Evolutionary conservation across 345 rosid species (phyloP).

Genomic region (Dipteronia dyeriana): DNA sequence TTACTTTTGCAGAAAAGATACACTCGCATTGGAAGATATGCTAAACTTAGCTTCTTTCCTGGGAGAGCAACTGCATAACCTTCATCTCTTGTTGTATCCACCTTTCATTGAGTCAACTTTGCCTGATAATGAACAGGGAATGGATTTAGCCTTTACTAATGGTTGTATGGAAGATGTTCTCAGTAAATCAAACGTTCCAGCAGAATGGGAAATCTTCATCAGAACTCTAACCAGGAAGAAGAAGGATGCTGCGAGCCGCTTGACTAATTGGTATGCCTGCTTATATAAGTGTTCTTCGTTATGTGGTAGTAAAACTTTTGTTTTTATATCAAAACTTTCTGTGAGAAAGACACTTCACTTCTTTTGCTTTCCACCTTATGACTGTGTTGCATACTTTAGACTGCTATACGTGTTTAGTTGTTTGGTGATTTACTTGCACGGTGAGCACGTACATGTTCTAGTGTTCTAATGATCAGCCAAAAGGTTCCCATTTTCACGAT

Average conservation of each 20-base stretch:
- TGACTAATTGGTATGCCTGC: slow-evolving; percentile 60
- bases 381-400: neutral
- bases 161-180: slow-evolving; percentile 29
- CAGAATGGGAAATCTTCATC: slow-evolving; percentile 69
- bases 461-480: neutral
- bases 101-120: slow-evolving; percentile 40
- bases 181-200: slow-evolving; percentile 43
- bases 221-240: slow-evolving; percentile 52
- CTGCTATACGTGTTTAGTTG: neutral
- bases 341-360: neutral
- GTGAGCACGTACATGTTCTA: neutral
- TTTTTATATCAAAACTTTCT: neutral
- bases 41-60: slow-evolving; percentile 69
- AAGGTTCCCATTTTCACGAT: neutral
- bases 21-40: slow-evolving; percentile 54
- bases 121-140: slow-evolving; percentile 32
- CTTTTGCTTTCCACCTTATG: neutral
- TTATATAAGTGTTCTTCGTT: neutral
- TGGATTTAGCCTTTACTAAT: slow-evolving; percentile 25
- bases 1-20: slow-evolving; percentile 70
- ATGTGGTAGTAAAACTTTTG: neutral
- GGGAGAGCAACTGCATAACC: slow-evolving; percentile 77
- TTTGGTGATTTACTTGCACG: neutral
- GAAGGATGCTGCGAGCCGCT: slow-evolving; percentile 50
- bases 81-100: slow-evolving; percentile 78